phyloP scores from a whole-genome alignment of 306 rosid species.

The Inga laurina region DNA sequence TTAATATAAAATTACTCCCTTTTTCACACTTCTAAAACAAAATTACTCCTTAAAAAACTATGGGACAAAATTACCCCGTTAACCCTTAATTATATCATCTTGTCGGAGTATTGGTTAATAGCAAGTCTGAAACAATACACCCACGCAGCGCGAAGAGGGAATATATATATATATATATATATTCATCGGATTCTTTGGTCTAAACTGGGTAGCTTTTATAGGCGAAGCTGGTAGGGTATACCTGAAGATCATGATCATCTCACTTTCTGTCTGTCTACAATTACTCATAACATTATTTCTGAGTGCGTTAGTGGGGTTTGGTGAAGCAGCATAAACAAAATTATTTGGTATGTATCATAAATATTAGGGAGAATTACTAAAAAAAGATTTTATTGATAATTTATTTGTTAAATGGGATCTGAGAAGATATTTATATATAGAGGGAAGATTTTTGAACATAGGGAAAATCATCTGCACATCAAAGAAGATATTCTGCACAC shows the following conservation, averaged over 20 bases:
- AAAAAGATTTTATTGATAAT: too few relatives aligned
- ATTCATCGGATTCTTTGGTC: neutral
- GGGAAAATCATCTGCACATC: too few relatives aligned
- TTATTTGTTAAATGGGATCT: too few relatives aligned
- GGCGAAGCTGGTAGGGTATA: neutral
- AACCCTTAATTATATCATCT: too few relatives aligned
- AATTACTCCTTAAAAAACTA: accelerated
- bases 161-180: too few relatives aligned
- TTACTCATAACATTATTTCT: neutral
- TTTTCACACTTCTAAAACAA: too few relatives aligned
- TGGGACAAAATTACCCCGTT: too few relatives aligned
- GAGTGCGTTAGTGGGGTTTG: neutral
- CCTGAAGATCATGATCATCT: neutral
- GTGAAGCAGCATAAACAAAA: neutral
- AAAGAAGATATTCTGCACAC: too few relatives aligned
- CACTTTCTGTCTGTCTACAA: neutral
- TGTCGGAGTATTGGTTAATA: neutral
- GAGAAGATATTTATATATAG: too few relatives aligned
- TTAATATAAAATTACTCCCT: too few relatives aligned
- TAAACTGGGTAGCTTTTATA: neutral
- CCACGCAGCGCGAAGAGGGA: too few relatives aligned
- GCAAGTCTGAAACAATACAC: neutral
- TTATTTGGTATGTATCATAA: neutral
- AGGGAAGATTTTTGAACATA: too few relatives aligned
- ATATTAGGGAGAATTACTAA: neutral